Conservation (phyloP, 2,329 filamentous ascomycete genomes). For the Fusarium neocosmosporiellum region DNA sequence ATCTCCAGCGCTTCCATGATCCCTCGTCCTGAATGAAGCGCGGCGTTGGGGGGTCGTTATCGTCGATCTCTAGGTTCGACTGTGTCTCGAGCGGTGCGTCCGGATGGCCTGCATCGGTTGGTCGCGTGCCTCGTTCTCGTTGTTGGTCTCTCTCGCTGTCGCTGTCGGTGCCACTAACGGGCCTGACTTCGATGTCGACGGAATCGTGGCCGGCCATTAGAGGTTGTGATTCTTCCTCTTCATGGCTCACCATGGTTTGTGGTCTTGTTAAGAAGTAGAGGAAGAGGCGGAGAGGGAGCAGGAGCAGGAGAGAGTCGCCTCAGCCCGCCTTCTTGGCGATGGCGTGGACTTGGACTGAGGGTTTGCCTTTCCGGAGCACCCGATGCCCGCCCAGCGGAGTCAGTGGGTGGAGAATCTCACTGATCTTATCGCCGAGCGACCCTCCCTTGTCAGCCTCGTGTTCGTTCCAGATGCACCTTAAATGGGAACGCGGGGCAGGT, state of each 20-base stretch:
- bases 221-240: conserved; percentile 52
- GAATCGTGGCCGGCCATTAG: conserved; percentile 52
- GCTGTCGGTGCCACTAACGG: conserved; percentile 32
- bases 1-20: conserved; percentile 61
- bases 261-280: neutral
- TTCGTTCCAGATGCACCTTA: conserved; percentile 7
- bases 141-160: conserved; percentile 13
- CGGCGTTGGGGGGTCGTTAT: conserved; percentile 60
- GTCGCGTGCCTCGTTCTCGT: conserved; percentile 19
- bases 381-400: conserved; percentile 11
- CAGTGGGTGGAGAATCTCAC: conserved; percentile 27
- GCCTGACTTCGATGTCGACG: conserved; percentile 42
- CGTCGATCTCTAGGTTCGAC: conserved; percentile 58
- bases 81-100: conserved; percentile 56
- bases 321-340: conserved; percentile 12
- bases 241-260: conserved; percentile 46
- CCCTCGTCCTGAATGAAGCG: conserved; percentile 69
- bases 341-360: conserved; percentile 23
- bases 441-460: conserved; percentile 7
- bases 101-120: conserved; percentile 48
- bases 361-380: conserved; percentile 25
- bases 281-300: neutral
- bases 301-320: conserved; percentile 10
- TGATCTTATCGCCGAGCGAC: neutral
- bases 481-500: conserved; percentile 4